A percentile compares a stretch with the other conserved stretches of the same genome.
Evolutionary conservation across 345 rosid genomes (phyloP).

Genomic region (Stellera chamaejasme): DNA sequence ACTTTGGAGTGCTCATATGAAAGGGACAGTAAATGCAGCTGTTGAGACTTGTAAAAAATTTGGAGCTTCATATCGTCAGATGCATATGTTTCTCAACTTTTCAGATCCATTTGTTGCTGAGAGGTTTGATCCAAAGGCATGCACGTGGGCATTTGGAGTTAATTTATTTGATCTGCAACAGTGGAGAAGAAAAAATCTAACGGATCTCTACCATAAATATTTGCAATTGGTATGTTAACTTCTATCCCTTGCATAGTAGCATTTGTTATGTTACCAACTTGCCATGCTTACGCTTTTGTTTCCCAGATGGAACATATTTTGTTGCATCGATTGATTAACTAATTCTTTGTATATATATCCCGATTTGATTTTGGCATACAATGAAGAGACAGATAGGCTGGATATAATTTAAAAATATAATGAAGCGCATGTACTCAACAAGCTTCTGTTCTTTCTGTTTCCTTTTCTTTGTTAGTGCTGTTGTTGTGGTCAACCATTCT

Average conservation of each 20-base stretch:
- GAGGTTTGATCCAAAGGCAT: slow-evolving; percentile 50
- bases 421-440: no score
- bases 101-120: slow-evolving; percentile 53
- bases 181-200: slow-evolving; percentile 69
- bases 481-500: no score
- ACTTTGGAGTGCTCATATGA: slow-evolving; percentile 69
- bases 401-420: no score
- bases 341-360: no score
- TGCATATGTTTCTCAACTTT: slow-evolving; percentile 59
- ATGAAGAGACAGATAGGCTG: no score
- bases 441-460: no score
- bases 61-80: slow-evolving; percentile 48
- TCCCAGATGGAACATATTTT: background rate
- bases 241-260: background rate
- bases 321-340: no score
- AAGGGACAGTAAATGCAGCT: slow-evolving; percentile 83
- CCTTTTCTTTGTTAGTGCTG: no score
- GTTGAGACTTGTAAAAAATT: slow-evolving; percentile 71
- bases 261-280: background rate
- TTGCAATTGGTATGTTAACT: slow-evolving; percentile 53
- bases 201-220: slow-evolving; percentile 47
- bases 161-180: slow-evolving; percentile 71
- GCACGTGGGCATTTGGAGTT: slow-evolving; percentile 98
- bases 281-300: background rate
- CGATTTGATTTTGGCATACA: no score